A percentile compares a stretch with the other conserved stretches of the same genome.
phyloP scores from a whole-genome alignment of 768 basidiomycete genomes.

The Lactifluus echinatus region DNA sequence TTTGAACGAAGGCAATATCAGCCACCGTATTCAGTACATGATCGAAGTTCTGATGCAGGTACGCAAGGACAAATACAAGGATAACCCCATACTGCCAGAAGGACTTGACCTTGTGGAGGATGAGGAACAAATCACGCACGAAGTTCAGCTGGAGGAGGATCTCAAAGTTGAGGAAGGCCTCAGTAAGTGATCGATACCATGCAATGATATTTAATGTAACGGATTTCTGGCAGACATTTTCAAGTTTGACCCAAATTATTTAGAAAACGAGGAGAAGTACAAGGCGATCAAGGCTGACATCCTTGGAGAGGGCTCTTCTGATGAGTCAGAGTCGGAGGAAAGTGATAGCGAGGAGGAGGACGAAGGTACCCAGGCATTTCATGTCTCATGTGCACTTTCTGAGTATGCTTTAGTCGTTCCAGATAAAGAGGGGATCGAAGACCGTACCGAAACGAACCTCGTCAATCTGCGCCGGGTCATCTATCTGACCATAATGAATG shows the following conservation, averaged over 20 bases:
- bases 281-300: constrained; percentile 88
- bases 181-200: constrained; percentile 47
- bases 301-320: constrained; percentile 78
- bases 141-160: constrained; percentile 87
- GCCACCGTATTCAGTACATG: constrained; percentile 98
- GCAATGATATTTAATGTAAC: constrained; percentile 2
- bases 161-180: constrained; percentile 89
- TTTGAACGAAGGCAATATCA: constrained; percentile 89
- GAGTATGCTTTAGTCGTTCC: constrained; percentile 43
- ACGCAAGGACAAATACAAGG: constrained; percentile 98
- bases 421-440: constrained; percentile 85
- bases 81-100: constrained; percentile 90
- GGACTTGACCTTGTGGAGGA: constrained; percentile 96
- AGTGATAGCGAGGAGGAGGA: constrained; percentile 48
- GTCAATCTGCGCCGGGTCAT: constrained; percentile 91
- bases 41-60: constrained; percentile 99
- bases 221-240: constrained; percentile 62
- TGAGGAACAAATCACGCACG: constrained; percentile 95
- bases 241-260: constrained; percentile 82
- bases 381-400: background rate
- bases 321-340: constrained; percentile 53
- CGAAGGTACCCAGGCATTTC: constrained; percentile 30
- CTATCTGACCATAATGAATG: constrained; percentile 98
- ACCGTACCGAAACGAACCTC: constrained; percentile 89
- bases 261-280: constrained; percentile 93